phyloP scores from a whole-genome alignment of 2,329 filamentous ascomycete species.

The Trichophyton simii region DNA sequence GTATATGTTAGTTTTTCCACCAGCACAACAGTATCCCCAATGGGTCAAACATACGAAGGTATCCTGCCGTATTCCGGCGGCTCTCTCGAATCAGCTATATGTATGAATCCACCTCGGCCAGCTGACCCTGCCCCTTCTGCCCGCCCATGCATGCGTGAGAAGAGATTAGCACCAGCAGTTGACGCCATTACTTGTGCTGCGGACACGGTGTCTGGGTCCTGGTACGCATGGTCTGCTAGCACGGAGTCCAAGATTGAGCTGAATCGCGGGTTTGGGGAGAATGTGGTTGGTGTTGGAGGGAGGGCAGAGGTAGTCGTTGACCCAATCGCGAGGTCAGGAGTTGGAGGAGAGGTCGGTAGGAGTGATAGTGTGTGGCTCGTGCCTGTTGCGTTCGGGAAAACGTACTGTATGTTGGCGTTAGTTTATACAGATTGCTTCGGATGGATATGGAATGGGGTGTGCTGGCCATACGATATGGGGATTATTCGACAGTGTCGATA shows the following conservation, averaged over 20 bases:
- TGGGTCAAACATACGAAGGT: slow-evolving; percentile 34
- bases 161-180: slow-evolving; percentile 43
- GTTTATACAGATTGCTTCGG: too few relatives aligned
- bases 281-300: slow-evolving; percentile 44
- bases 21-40: background rate
- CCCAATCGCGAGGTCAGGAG: slow-evolving; percentile 42
- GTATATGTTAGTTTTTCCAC: background rate
- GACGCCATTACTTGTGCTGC: slow-evolving; percentile 50
- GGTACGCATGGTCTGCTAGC: slow-evolving; percentile 40
- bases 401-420: slow-evolving; percentile 12
- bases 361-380: slow-evolving; percentile 42
- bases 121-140: slow-evolving; percentile 45
- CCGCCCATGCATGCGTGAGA: slow-evolving; percentile 46
- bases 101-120: slow-evolving; percentile 49
- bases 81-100: slow-evolving; percentile 48
- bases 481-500: slow-evolving; percentile 10
- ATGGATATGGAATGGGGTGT: slow-evolving; percentile 4
- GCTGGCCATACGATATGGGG: slow-evolving; percentile 10
- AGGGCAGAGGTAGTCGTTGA: slow-evolving; percentile 40
- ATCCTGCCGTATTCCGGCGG: slow-evolving; percentile 54
- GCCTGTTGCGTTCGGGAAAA: slow-evolving; percentile 28
- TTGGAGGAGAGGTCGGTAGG: slow-evolving; percentile 43
- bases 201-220: slow-evolving; percentile 45
- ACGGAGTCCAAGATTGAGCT: slow-evolving; percentile 45
- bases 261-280: slow-evolving; percentile 46